Percentiles rank a stretch among this genome's conserved stretches.
These are phyloP conservation scores for Ceratonia siliqua DNA, from an alignment of 306 rosid genomes.

Conservation along the genomic window DNA sequence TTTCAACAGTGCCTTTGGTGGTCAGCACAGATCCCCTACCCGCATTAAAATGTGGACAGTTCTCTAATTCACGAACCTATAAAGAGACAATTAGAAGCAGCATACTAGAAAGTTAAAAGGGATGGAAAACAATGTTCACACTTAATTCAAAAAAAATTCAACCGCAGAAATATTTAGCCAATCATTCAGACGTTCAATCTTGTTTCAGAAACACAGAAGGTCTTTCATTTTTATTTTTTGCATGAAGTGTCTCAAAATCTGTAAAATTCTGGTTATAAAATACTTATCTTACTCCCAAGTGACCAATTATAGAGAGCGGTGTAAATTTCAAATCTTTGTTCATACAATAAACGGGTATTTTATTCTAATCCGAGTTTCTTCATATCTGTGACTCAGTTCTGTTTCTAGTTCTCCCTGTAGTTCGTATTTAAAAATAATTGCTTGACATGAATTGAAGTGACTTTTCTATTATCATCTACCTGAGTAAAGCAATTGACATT, in stretches of 20 bases:
- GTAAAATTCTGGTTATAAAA: neutral
- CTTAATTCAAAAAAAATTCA: neutral
- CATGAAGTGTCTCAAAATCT: neutral
- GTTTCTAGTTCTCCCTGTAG: neutral
- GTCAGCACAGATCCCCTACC: slow-evolving; percentile 67
- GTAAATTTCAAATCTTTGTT: neutral
- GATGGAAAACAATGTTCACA: neutral
- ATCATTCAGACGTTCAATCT: no score
- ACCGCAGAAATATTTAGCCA: neutral
- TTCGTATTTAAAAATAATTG: neutral
- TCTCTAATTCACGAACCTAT: slow-evolving; percentile 68
- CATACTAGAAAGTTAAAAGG: neutral
- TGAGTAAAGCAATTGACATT: neutral
- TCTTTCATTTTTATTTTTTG: neutral
- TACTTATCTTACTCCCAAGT: neutral
- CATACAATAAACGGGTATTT: no score
- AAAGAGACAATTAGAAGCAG: neutral
- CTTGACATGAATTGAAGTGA: neutral
- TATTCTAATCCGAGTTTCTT: neutral
- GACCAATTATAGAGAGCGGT: neutral
- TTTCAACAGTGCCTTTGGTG: slow-evolving; percentile 55
- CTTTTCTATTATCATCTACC: neutral
- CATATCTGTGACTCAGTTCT: neutral
- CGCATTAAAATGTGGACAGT: slow-evolving; percentile 61
- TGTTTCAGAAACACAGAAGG: neutral